Percentiles rank a stretch among this genome's conserved stretches.
These are phyloP conservation scores for Sclerotinia sclerotiorum DNA, from an alignment of 2,329 filamentous ascomycete species.

Conservation along the genomic window DNA sequence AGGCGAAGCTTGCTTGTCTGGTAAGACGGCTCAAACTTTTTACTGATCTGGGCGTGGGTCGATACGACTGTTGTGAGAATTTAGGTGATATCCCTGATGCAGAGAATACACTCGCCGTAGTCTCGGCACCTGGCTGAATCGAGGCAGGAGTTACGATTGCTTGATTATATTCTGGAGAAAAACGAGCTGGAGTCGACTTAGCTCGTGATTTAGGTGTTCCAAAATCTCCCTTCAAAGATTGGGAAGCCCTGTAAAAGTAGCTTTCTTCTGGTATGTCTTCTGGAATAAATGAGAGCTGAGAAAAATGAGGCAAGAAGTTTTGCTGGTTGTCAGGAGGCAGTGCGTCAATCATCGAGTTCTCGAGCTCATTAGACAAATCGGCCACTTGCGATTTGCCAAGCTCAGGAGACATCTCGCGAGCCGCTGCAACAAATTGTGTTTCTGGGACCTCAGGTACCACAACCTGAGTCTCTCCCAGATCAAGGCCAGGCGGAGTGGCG, in stretches of 20 bases:
- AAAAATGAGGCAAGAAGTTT: constrained; percentile 2
- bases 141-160: neutral
- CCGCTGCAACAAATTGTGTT: neutral
- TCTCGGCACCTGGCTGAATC: neutral
- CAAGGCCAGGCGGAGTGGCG: neutral
- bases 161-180: neutral
- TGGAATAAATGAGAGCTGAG: constrained; percentile 18
- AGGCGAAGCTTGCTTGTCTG: constrained; percentile 11
- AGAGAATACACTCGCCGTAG: neutral
- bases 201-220: neutral
- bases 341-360: neutral
- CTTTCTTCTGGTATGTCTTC: neutral
- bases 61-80: constrained; percentile 2
- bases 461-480: neutral
- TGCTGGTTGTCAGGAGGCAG: neutral
- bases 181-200: constrained; percentile 21
- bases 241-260: constrained; percentile 26
- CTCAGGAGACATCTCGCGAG: constrained; percentile 1
- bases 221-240: neutral
- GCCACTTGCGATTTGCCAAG: constrained; percentile 7
- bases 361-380: neutral
- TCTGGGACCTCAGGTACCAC: neutral
- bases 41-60: neutral
- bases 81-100: neutral
- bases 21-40: constrained; percentile 23